Base-by-base conservation (phyloP, 129 eudicot species). In the Helianthus tuberosus region DNA sequence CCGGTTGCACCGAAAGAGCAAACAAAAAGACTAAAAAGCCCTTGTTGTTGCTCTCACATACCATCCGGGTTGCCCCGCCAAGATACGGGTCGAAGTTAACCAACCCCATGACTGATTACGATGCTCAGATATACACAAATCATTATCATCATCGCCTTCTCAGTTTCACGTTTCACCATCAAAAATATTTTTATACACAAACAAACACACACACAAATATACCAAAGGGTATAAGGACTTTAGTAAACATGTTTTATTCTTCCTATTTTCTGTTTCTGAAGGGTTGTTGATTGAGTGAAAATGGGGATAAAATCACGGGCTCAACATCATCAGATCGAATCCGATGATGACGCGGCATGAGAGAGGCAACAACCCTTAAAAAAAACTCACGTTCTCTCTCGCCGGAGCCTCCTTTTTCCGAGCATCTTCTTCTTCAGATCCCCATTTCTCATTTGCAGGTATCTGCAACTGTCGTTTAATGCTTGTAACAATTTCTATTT, bases 321-420 rank as follows among this genome's bases (percentile, higher is more conserved):
- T 39, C 51, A 25, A 25, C 65, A 59, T 59, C 15, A 59, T 59
- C 55, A 16, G 55, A 11, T 49, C n/a, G n/a, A 4, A 49, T 49
- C 55, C 5, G 55, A 50, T 15, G 10, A 52, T 52, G 59, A 1
- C n/a, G n/a, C n/a, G n/a, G n/a, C n/a, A n/a, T n/a, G n/a, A n/a
- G n/a, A n/a, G n/a, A n/a, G n/a, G n/a, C 7, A 64, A 64, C 69
- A 7, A 39, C 69, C 69, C 69, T 64, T 64, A 36, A 39, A 39
- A 32, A 13, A 41, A 64, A n/a, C 51, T 64, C 69, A 51, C 69
- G 8, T 29, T 11, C 69, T 64, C 69, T 64, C 69, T 39, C 69
- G 69, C 69, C 69, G 51, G 69, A 64, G 69, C 69, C 69, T 64
- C 69, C 4, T 8, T 64, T 36, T 3, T 5, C 10, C 69, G 51